Percentiles rank a stretch among this genome's conserved stretches.
Evolutionary conservation across 176 grass and related monocot genomes (phyloP).

Genomic region (Miscanthus lutarioriparius): DNA sequence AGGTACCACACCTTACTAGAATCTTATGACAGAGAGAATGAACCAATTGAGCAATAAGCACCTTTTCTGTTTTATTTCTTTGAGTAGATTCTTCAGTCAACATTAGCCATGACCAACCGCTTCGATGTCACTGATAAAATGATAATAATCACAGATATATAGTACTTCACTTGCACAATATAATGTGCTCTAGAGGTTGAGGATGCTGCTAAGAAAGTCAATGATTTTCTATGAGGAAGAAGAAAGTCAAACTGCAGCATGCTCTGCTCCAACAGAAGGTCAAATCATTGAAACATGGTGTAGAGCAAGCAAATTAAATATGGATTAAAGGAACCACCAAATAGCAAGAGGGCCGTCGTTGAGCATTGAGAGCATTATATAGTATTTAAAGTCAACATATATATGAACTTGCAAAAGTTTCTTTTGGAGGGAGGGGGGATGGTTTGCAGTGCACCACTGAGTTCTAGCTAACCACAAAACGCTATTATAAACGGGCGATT

Average conservation of each 20-base stretch:
- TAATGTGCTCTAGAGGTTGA: conserved; percentile 5
- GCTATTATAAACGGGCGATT: too few relatives aligned
- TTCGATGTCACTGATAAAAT: neutral
- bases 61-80: neutral
- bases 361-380: conserved; percentile 18
- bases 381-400: conserved; percentile 32
- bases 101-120: conserved; percentile 8
- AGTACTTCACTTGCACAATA: neutral
- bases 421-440: neutral
- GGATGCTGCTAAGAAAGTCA: conserved; percentile 29
- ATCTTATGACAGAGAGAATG: neutral
- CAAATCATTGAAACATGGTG: conserved; percentile 25
- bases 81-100: conserved; percentile 2
- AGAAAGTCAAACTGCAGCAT: conserved; percentile 8
- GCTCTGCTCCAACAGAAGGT: neutral
- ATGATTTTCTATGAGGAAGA: neutral
- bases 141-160: neutral
- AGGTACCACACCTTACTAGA: conserved; percentile 13
- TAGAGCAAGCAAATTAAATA: neutral
- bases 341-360: conserved; percentile 3
- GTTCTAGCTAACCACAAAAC: conserved; percentile 20
- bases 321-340: neutral
- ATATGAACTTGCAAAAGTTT: conserved; percentile 30
- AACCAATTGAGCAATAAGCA: neutral
- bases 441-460: conserved; percentile 38